Percentiles rank a stretch among this genome's conserved stretches.
These are phyloP conservation scores for Lachnellula cervina DNA, from an alignment of 2,329 filamentous ascomycete species.

Conservation along the genomic window DNA sequence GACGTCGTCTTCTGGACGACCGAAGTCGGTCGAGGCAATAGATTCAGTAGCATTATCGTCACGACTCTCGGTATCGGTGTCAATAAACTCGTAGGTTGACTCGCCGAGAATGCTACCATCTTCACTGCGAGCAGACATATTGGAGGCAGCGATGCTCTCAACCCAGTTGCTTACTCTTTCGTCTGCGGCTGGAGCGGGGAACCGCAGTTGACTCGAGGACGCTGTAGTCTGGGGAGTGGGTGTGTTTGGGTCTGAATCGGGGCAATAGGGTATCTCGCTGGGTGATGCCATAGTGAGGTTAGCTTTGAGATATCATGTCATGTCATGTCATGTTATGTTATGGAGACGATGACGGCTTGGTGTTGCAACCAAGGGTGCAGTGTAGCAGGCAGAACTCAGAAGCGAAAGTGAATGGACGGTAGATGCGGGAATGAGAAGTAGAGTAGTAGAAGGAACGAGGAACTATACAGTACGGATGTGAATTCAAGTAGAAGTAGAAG, in stretches of 20 bases:
- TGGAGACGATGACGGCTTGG: neutral
- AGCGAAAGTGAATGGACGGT: neutral
- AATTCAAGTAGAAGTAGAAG: neutral
- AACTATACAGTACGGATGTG: neutral
- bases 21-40: conserved; percentile 32
- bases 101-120: conserved; percentile 30
- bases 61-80: conserved; percentile 32
- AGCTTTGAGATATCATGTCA: conserved; percentile 27
- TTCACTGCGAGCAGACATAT: conserved; percentile 29
- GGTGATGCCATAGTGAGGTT: conserved; percentile 27
- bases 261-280: conserved; percentile 20
- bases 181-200: conserved; percentile 25
- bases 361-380: neutral
- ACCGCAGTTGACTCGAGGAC: conserved; percentile 20
- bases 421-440: neutral
- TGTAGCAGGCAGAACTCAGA: conserved; percentile 2
- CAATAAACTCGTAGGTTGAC: conserved; percentile 33
- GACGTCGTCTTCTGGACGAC: conserved; percentile 32
- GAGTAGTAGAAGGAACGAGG: conserved; percentile 5
- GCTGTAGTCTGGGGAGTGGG: conserved; percentile 5
- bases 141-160: conserved; percentile 20
- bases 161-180: conserved; percentile 28
- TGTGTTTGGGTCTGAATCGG: conserved; percentile 6
- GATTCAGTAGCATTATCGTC: conserved; percentile 33
- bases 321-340: conserved; percentile 12